A percentile compares a stretch with the other conserved stretches of the same genome.
phyloP scores from a whole-genome alignment of 208 protist species.

The Leishmania amazonensis region DNA sequence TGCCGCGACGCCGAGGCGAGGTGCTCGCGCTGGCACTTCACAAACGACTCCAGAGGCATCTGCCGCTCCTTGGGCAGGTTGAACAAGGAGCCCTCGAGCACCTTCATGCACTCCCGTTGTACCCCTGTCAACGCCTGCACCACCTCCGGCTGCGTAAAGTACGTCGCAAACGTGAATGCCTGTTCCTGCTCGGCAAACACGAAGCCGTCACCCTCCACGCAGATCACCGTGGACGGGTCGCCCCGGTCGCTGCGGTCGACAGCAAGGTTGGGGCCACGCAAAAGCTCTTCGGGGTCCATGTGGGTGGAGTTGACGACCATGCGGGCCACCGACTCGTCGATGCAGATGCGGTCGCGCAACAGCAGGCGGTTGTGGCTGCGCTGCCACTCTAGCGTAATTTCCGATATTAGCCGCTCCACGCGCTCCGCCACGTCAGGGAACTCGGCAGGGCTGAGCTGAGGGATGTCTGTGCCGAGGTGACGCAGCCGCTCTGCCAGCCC shows the following conservation, averaged over 20 bases:
- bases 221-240: slow-evolving; percentile 66
- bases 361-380: slow-evolving; percentile 92
- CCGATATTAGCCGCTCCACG: slow-evolving; percentile 75
- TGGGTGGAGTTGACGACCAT: slow-evolving; percentile 81
- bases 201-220: slow-evolving; percentile 53
- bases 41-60: slow-evolving; percentile 88
- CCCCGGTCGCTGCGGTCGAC: slow-evolving; percentile 69
- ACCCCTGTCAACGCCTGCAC: slow-evolving; percentile 90
- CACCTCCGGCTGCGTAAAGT: slow-evolving; percentile 94
- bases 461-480: slow-evolving; percentile 83
- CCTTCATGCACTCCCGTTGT: slow-evolving; percentile 87
- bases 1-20: slow-evolving; percentile 69
- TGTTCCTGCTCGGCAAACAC: slow-evolving; percentile 78
- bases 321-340: slow-evolving; percentile 73
- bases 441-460: slow-evolving; percentile 69
- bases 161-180: slow-evolving; percentile 92
- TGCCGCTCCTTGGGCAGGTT: slow-evolving; percentile 89
- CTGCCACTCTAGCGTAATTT: slow-evolving; percentile 90
- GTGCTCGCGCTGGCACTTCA: slow-evolving; percentile 82
- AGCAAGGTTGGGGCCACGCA: slow-evolving; percentile 76
- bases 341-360: slow-evolving; percentile 83
- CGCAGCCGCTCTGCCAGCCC: slow-evolving; percentile 65
- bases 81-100: slow-evolving; percentile 90
- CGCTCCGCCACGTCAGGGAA: slow-evolving; percentile 78
- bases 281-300: slow-evolving; percentile 88